Conservation (phyloP, 2,329 filamentous ascomycete genomes). For the Fusarium lyarnte region DNA sequence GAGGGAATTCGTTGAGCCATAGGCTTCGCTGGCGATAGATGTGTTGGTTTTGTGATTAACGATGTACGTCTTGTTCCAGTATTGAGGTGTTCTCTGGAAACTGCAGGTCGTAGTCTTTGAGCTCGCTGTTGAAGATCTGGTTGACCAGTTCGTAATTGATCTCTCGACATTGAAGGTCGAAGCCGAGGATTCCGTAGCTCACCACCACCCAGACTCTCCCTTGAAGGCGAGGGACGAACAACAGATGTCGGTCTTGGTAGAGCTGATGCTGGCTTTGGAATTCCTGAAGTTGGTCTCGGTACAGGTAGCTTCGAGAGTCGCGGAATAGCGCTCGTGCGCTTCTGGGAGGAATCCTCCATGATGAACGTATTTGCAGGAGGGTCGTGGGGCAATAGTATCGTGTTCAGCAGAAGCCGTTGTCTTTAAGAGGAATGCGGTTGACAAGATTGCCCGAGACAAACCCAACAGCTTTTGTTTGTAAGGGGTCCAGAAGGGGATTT, state of each 20-base stretch:
- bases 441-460: background rate
- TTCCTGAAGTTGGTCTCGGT: constrained; percentile 46
- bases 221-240: constrained; percentile 44
- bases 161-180: constrained; percentile 53
- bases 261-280: constrained; percentile 44
- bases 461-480: constrained; percentile 13
- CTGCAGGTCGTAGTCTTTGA: constrained; percentile 52
- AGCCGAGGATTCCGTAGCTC: constrained; percentile 54
- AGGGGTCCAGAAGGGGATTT: constrained; percentile 8
- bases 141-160: constrained; percentile 47
- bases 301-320: constrained; percentile 53
- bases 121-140: constrained; percentile 47
- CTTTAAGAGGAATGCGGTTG: constrained; percentile 22
- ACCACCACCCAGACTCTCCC: constrained; percentile 42
- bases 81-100: constrained; percentile 53
- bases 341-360: constrained; percentile 47
- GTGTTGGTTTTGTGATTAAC: constrained; percentile 29
- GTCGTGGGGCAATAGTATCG: background rate
- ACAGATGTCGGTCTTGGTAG: constrained; percentile 42
- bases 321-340: constrained; percentile 52
- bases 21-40: constrained; percentile 28
- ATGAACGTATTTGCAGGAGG: background rate
- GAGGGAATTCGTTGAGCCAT: constrained; percentile 31
- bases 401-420: background rate
- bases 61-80: constrained; percentile 37